Conservation (phyloP, 208 protist species). For the Leishmania major region DNA sequence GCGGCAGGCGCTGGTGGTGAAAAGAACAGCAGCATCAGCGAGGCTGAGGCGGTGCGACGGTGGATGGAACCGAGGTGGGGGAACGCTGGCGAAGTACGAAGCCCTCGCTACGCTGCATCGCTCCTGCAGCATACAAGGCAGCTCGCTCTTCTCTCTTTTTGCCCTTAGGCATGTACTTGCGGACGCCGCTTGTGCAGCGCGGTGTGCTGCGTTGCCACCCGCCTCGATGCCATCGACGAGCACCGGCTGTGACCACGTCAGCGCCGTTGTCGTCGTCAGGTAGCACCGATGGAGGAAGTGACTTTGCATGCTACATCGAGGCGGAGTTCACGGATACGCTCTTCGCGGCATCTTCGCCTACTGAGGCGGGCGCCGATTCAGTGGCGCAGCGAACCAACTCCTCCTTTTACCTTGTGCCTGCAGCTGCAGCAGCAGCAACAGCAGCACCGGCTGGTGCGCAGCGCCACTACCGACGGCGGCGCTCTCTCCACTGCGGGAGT, state of each 20-base stretch:
- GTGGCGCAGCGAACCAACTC: neutral
- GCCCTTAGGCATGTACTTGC: neutral
- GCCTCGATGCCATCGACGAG: neutral
- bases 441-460: neutral
- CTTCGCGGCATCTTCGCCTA: neutral
- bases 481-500: slow-evolving; percentile 20
- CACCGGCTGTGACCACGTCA: neutral
- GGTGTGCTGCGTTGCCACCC: neutral
- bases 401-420: neutral
- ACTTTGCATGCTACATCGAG: slow-evolving; percentile 17
- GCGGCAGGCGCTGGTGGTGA: neutral
- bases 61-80: neutral
- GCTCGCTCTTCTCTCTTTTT: neutral
- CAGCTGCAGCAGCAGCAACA: neutral
- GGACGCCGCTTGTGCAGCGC: neutral
- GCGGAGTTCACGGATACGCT: slow-evolving; percentile 24
- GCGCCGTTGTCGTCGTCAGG: slow-evolving; percentile 10
- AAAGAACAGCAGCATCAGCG: neutral
- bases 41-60: neutral
- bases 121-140: neutral
- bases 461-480: neutral
- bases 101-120: neutral
- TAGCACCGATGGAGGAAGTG: neutral
- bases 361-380: neutral
- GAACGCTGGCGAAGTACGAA: no score